Evolutionary conservation across 169 alveolate genomes (phyloP).

Genomic region (Eimeria falciformis): DNA sequence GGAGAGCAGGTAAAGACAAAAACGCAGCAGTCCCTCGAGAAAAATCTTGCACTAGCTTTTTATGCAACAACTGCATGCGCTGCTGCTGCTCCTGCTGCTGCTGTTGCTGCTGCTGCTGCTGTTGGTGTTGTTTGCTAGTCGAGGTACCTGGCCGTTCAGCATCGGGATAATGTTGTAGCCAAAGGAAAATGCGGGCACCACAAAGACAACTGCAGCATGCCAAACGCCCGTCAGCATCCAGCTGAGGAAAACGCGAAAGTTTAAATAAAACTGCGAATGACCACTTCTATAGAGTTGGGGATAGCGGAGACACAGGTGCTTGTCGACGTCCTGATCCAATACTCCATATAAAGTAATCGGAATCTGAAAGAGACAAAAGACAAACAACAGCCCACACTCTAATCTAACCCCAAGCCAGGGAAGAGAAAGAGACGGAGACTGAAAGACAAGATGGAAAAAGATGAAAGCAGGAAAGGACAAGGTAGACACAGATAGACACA

Average conservation of each 20-base stretch:
- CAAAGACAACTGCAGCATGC: constrained; percentile 83
- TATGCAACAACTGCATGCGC: neutral
- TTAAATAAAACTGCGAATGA: neutral
- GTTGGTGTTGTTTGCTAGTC: neutral
- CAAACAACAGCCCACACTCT: too few species aligned
- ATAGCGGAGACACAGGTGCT: neutral
- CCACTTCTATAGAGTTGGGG: constrained; percentile 73
- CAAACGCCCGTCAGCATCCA: constrained; percentile 81
- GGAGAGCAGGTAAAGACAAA: neutral
- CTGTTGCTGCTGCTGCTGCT: constrained; percentile 44
- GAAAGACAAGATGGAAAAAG: too few species aligned
- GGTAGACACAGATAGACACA: too few species aligned
- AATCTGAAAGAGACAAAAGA: too few species aligned
- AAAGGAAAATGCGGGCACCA: constrained; percentile 55
- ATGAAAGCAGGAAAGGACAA: too few species aligned
- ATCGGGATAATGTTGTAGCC: constrained; percentile 31
- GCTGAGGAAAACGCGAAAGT: constrained; percentile 6
- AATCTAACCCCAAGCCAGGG: too few species aligned
- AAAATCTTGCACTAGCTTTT: neutral
- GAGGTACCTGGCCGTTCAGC: constrained; percentile 23
- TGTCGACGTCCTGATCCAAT: constrained; percentile 72
- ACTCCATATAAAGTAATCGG: constrained; percentile 72
- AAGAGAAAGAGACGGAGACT: too few species aligned
- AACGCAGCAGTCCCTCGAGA: too few species aligned
- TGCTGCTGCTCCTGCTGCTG: neutral